These are phyloP conservation scores for Acorus gramineus DNA, from an alignment of 106 monocot species.

Conservation along the genomic window DNA sequence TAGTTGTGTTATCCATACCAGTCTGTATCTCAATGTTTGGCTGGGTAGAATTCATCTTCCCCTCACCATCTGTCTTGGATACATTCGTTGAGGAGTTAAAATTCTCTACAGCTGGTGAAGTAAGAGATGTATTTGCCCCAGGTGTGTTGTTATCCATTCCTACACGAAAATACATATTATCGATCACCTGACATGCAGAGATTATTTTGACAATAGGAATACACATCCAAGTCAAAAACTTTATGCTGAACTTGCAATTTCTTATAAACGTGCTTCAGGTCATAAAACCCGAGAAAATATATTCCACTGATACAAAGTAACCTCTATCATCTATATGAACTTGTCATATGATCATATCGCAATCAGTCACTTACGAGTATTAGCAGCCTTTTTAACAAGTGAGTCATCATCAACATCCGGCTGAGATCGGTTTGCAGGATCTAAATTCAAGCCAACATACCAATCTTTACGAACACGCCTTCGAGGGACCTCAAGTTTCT, in stretches of 20 bases:
- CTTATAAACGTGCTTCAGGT: too few species aligned
- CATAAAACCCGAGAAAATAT: too few species aligned
- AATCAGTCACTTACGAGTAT: slow-evolving; percentile 30
- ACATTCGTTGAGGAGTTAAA: slow-evolving; percentile 18
- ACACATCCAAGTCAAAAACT: too few species aligned
- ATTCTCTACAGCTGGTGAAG: slow-evolving; percentile 7
- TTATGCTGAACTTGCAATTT: too few species aligned
- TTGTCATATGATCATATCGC: too few species aligned
- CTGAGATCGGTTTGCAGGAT: slow-evolving; percentile 76
- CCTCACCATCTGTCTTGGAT: slow-evolving; percentile 21
- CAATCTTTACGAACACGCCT: slow-evolving; percentile 86
- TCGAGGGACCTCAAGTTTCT: slow-evolving; percentile 91
- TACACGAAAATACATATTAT: slow-evolving; percentile 8
- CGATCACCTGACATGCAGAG: too few species aligned
- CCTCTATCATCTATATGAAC: too few species aligned
- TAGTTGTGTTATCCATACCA: slow-evolving; percentile 15
- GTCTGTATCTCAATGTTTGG: slow-evolving; percentile 12
- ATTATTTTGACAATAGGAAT: too few species aligned
- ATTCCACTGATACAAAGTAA: too few species aligned
- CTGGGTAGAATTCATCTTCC: slow-evolving; percentile 17
- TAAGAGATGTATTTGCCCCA: slow-evolving; percentile 13
- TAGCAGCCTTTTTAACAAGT: slow-evolving; percentile 36
- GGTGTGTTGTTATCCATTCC: slow-evolving; percentile 16
- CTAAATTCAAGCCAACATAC: slow-evolving; percentile 86
- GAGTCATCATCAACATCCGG: slow-evolving; percentile 85